A percentile compares a stretch with the other conserved stretches of the same genome.
phyloP scores from a whole-genome alignment of 2,329 filamentous ascomycete genomes.

The Colletotrichum spaethianum region DNA sequence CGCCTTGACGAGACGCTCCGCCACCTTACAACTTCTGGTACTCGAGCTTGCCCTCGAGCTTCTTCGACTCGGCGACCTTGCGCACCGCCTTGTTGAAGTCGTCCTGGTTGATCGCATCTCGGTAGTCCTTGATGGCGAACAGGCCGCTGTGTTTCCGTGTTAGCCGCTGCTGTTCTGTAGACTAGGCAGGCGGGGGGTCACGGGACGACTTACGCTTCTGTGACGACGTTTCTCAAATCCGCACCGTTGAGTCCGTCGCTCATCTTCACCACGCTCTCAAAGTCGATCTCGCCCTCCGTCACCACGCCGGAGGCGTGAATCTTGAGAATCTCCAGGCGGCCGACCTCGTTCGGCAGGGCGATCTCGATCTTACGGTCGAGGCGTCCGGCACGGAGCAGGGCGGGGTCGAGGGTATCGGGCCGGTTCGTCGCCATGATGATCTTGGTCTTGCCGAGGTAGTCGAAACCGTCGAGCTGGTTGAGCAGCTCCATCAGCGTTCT shows the following conservation, averaged over 20 bases:
- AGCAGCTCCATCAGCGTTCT: slow-evolving; percentile 98
- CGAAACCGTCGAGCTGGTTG: slow-evolving; percentile 98
- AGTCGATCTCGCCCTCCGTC: slow-evolving; percentile 95
- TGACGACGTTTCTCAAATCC: slow-evolving; percentile 97
- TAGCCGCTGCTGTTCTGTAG: slow-evolving; percentile 43
- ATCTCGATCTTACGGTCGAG: slow-evolving; percentile 99
- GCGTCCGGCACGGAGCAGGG: slow-evolving; percentile 90
- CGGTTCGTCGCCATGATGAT: slow-evolving; percentile 99
- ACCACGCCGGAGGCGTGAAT: slow-evolving; percentile 92
- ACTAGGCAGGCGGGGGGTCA: not conserved
- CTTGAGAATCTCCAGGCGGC: slow-evolving; percentile 96
- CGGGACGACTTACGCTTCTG: slow-evolving; percentile 86
- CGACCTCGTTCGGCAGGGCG: slow-evolving; percentile 95
- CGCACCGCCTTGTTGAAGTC: slow-evolving; percentile 99
- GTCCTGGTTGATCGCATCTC: slow-evolving; percentile 96
- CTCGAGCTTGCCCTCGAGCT: slow-evolving; percentile 97
- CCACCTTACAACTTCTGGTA: slow-evolving; percentile 86
- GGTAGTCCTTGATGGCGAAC: slow-evolving; percentile 98
- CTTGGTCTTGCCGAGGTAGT: slow-evolving; percentile 99
- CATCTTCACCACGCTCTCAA: slow-evolving; percentile 99
- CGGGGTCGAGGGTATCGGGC: slow-evolving; percentile 95
- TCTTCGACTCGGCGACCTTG: slow-evolving; percentile 98
- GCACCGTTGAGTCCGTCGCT: slow-evolving; percentile 98
- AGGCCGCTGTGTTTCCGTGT: slow-evolving; percentile 75
- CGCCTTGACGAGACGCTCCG: not conserved